Evolutionary conservation across 129 eudicot species (phyloP).

Genomic region (Chrysanthemum lavandulifolium): DNA sequence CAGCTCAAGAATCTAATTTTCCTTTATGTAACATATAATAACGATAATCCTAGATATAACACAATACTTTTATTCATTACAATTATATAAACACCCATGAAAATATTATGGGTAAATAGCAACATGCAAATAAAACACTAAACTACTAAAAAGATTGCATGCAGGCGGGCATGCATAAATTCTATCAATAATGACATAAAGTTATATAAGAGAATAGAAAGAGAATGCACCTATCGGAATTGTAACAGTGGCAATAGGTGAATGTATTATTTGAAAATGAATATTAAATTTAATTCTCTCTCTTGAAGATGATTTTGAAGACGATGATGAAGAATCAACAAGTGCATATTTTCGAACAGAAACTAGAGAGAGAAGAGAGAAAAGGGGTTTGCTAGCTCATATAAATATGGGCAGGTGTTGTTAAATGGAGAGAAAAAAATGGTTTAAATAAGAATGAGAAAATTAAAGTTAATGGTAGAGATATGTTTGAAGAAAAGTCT

Average conservation of each 20-base stretch:
- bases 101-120: too few relatives aligned
- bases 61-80: not conserved
- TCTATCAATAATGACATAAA: too few relatives aligned
- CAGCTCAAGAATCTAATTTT: not conserved
- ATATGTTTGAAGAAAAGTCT: not conserved
- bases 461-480: not conserved
- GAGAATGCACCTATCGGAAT: conserved; percentile 20
- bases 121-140: conserved; percentile 11
- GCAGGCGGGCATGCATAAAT: not conserved
- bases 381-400: conserved; percentile 13
- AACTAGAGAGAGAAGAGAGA: conserved; percentile 16
- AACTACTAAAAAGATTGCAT: conserved; percentile 14
- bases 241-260: conserved; percentile 18
- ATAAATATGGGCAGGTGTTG: too few relatives aligned
- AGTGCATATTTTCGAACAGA: conserved; percentile 19
- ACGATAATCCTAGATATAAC: not conserved
- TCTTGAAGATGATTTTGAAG: conserved; percentile 28
- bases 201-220: not conserved
- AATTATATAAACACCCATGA: not conserved
- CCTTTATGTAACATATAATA: too few relatives aligned
- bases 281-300: conserved; percentile 32
- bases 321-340: conserved; percentile 28
- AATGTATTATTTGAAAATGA: conserved; percentile 24
- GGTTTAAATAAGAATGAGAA: conserved; percentile 14
- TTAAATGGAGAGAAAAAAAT: not conserved